A percentile compares a stretch with the other conserved stretches of the same genome.
phyloP scores from a whole-genome alignment of 1,139 yeast species.

The Suhomyces kunorum region DNA sequence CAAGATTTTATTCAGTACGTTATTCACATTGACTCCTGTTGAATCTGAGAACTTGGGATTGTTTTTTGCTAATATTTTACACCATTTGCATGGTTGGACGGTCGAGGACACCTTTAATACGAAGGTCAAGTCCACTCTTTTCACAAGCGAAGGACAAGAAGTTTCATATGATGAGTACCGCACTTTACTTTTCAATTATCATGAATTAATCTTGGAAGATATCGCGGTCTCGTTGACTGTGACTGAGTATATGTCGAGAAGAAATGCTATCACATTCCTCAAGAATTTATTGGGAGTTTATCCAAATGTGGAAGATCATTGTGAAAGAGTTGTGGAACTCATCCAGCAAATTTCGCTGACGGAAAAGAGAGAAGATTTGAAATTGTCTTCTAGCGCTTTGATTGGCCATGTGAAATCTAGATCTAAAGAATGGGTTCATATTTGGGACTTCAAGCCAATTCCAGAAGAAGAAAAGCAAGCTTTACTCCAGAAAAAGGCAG shows the following conservation, averaged over 20 bases:
- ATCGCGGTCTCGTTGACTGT: constrained; percentile 52
- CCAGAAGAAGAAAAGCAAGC: constrained; percentile 32
- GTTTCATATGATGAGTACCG: constrained; percentile 41
- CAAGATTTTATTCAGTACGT: constrained; percentile 55
- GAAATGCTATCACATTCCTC: constrained; percentile 78
- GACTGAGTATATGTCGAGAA: constrained; percentile 74
- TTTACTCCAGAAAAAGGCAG: constrained; percentile 27
- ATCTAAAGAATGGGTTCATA: constrained; percentile 54
- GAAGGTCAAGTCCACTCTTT: constrained; percentile 9
- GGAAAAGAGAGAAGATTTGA: constrained; percentile 80
- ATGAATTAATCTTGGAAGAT: constrained; percentile 48
- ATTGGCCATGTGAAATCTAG: constrained; percentile 69
- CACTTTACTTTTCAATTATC: constrained; percentile 55
- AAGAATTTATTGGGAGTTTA: constrained; percentile 65
- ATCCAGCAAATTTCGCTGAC: constrained; percentile 49
- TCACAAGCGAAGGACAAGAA: constrained; percentile 14
- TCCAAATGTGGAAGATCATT: constrained; percentile 71
- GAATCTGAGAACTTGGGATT: constrained; percentile 86
- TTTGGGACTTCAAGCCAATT: constrained; percentile 58
- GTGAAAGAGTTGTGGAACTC: constrained; percentile 51
- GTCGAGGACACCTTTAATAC: constrained; percentile 23
- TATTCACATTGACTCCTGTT: constrained; percentile 69
- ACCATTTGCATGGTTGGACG: constrained; percentile 47
- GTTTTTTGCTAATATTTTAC: constrained; percentile 62
- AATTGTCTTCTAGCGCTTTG: constrained; percentile 75